Evolutionary conservation across 129 eudicot genomes (phyloP), one percentile per base, ranked within the genome.

Genomic region (Flaveria brownii): DNA sequence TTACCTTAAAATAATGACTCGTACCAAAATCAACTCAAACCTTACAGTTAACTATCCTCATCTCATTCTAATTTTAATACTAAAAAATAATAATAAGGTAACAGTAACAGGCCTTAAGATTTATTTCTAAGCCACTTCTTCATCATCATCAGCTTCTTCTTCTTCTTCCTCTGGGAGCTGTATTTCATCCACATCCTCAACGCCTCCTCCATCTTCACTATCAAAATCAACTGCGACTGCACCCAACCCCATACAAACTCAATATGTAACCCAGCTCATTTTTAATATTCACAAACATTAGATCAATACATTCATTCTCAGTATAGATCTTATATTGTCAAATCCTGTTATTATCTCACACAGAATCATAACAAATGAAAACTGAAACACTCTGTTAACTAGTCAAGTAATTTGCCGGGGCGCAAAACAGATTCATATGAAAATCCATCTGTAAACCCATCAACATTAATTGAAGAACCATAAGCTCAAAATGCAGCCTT

Each of bases 121-220:
- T 22, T 57, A 22, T 20, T 57, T 28, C 45, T 62, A 62, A 52
- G 60, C 60, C 11, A 52, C 60, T 28, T 67, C 60, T 28, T 78
- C 83, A 16, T 67, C 54, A 4, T 79, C 81, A 45, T 56, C 79
- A 69, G 36, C 36, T 30, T 87, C 87, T 55, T 84, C 79, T 0
- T 30, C 76, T 64, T 81, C 89, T 33, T 84, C 92, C 20, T 87
- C 91, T 25, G 83, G 81, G 26, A 77, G 74, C 23, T 77, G 57
- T 67, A 77, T 73, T 70, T 92, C 98, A 78, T 87, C 96, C 47
- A 71, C 84, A 78, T 92, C 98, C 23, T 87, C 96, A 77, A 85
- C 66, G 63, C 88, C 89, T 54, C 88, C 89, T 54, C 85, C 90
- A 22, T 89, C 97, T 82, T 92, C 92, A 67, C 74, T 82, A 25